These are phyloP conservation scores for Talaromyces stipitatus DNA, from an alignment of 495 filamentous ascomycete genomes.

Conservation along the genomic window DNA sequence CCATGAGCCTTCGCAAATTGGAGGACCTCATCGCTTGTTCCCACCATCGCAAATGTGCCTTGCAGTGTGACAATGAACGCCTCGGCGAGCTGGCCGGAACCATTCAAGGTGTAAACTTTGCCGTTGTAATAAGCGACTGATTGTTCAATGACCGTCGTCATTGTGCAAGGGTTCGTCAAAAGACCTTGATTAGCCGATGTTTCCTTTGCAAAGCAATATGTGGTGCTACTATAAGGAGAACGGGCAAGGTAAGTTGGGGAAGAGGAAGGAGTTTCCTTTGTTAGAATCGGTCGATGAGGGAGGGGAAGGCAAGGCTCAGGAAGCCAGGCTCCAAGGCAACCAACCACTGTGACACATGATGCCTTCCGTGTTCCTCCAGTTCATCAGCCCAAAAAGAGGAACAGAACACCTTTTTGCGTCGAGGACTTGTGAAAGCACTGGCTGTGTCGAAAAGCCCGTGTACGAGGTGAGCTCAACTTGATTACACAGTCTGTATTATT, in stretches of 20 bases:
- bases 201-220: neutral
- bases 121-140: constrained; percentile 5
- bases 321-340: too few relatives aligned
- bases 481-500: too few relatives aligned
- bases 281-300: too few relatives aligned
- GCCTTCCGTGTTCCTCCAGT: too few relatives aligned
- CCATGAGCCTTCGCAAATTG: neutral
- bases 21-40: neutral
- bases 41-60: neutral
- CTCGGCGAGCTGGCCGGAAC: neutral
- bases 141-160: neutral
- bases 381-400: too few relatives aligned
- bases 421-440: too few relatives aligned
- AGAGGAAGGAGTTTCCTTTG: neutral
- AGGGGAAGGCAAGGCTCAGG: too few relatives aligned
- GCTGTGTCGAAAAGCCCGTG: too few relatives aligned
- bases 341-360: too few relatives aligned
- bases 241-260: neutral
- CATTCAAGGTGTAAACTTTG: neutral
- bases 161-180: neutral
- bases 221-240: neutral
- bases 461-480: too few relatives aligned
- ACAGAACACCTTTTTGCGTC: too few relatives aligned
- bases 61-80: neutral
- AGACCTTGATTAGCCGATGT: neutral